A percentile compares a stretch with the other conserved stretches of the same genome.
Evolutionary conservation across 345 rosid species (phyloP).

Genomic region (Limnanthes douglasii): DNA sequence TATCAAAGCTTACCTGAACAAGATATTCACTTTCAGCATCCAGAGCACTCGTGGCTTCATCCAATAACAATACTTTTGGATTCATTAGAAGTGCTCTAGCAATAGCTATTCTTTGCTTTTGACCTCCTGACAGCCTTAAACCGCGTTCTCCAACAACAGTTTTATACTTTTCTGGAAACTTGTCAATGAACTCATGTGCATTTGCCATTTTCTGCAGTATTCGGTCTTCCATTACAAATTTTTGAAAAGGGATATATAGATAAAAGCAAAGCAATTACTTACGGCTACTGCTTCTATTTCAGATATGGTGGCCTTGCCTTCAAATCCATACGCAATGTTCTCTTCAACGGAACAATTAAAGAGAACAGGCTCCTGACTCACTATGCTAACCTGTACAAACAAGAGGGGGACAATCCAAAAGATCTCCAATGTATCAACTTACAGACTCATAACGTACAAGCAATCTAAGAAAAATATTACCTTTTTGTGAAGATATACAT

Average conservation of each 20-base stretch:
- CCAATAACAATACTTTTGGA: conserved; percentile 67
- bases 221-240: not conserved
- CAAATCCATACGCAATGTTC: conserved; percentile 49
- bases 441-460: not conserved
- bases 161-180: conserved; percentile 64
- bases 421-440: not conserved
- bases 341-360: conserved; percentile 31
- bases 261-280: conserved; percentile 11
- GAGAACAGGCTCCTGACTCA: conserved; percentile 94
- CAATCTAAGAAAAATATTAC: conserved; percentile 14
- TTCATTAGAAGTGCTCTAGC: conserved; percentile 87
- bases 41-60: conserved; percentile 96
- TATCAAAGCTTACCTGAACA: conserved; percentile 47
- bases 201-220: conserved; percentile 79
- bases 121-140: conserved; percentile 87
- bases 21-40: conserved; percentile 95
- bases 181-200: conserved; percentile 75
- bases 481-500: conserved; percentile 68
- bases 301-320: conserved; percentile 34
- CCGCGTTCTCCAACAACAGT: conserved; percentile 89
- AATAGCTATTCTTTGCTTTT: conserved; percentile 84
- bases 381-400: conserved; percentile 63
- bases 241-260: not conserved
- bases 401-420: not conserved
- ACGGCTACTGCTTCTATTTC: conserved; percentile 68